Base-by-base conservation (phyloP, 805 yeast species). In the Metschnikowia reukaufii region DNA sequence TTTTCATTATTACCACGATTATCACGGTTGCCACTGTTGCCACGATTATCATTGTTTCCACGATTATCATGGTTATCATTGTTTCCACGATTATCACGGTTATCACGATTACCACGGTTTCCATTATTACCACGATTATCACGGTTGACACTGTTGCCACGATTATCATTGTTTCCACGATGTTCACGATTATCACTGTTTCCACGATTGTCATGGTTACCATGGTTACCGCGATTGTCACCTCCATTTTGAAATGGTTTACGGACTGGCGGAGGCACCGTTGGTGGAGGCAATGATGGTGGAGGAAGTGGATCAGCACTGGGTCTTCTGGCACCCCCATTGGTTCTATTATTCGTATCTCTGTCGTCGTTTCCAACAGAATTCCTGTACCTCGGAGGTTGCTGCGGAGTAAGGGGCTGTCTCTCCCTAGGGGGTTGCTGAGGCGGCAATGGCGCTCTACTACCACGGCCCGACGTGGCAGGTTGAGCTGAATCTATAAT, bases 391-490 rank as follows among this genome's bases (percentile, higher is more conserved):
- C 45, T 38, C 7, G 55, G 45, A 4, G 42, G 45, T 34, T 15
- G 38, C 16, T 31, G 42, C 15, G 36, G 27, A n/a, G 31, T 30
- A 10, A 21, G 29, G 8, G 39, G 39, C 18, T 25, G 38, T 15
- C 17, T 39, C 8, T 20, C 46, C 18, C 39, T 39, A n/a, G 53
- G 47, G 15, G 50, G 48, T 23, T 50, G 52, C 36, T 61, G 65
- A 10, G 64, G 62, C 8, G 63, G 64, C 30, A 60, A 51, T 12
- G 65, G 64, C 7, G 56, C 52, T 31, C 65, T 52, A 19, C 20
- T 19, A 19, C 29, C 19, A 15, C 36, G 29, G 12, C 29, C 29
- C 12, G 29, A 25, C 35, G 29, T 15, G 9, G 35, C 17, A 31
- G 25, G 9, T 18, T 27, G 42, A 12, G 17, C 15, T 9, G 42